Base-by-base conservation (phyloP, 148 eudicot genomes). In the Cornus kousa region DNA sequence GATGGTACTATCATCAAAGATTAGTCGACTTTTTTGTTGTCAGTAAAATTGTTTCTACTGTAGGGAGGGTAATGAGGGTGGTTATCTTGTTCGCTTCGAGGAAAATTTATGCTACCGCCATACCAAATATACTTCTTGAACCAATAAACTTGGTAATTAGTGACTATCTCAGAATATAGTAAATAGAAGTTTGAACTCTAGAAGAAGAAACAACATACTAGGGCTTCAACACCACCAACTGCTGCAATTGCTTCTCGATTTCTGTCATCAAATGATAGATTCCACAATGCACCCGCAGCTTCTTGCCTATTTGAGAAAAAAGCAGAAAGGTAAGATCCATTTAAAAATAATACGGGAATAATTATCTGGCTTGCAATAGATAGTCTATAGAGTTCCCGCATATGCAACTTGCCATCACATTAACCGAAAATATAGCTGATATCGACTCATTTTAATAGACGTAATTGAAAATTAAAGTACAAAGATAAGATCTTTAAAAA, bases 271-370 rank as follows among this genome's bases (percentile, higher is more conserved):
- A 93, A 96, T 48, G 99, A 93, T 76, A 96, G 85, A 80, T 96
- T 96, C 99, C 98, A 96, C 81, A 96, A 88, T 69, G 99, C 99
- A 76, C 98, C 98, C 85, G 99, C 99, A 82, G 99, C 97, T 87
- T 96, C 99, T 88, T 96, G 98, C 87, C 99, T 96, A 87, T 80
- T 81, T 80, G 74, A 76, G 33, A 74, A 67, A 65, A 48, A 79
- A 9, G 48, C 16, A 46, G 24, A 77, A 72, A 32, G 0, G 9
- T 53, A 70, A 72, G 68, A 71, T n/a, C 16, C 59, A 53, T 11
- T 48, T 53, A 53, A 6, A 43, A 43, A 43, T 43, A 3, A 43
- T 43, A 43, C 1, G 59, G 19, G 12, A 53, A 53, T 16, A 53
- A 53, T 53, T 53, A 53, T 53, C 59, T 53, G 59, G 59, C 59